A percentile compares a stretch with the other conserved stretches of the same genome.
These are phyloP conservation scores for Tetracentron sinense DNA, from an alignment of 164 flowering plant species.

Conservation along the genomic window DNA sequence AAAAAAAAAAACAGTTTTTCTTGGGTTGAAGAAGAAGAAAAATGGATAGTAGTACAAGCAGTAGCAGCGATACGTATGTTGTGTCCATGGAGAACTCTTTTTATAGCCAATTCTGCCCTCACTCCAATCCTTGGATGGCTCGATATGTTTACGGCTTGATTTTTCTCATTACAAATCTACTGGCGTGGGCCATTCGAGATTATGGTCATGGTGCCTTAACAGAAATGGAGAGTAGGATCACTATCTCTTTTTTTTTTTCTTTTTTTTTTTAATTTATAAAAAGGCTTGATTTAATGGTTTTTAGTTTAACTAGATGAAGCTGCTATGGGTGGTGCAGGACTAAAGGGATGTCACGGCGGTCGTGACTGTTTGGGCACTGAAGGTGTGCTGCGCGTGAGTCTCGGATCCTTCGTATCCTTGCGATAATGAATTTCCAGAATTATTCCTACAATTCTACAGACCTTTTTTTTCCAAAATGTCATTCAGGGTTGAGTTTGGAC, in stretches of 20 bases:
- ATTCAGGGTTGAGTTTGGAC: no score
- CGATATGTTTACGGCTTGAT: slow-evolving; percentile 70
- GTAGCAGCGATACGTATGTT: slow-evolving; percentile 18
- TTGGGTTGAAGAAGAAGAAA: slow-evolving; percentile 2
- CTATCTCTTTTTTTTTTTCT: no score
- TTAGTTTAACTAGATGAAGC: no score
- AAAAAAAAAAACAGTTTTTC: slow-evolving; percentile 18
- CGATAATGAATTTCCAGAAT: background rate
- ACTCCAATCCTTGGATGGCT: slow-evolving; percentile 86
- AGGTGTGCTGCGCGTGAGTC: slow-evolving; percentile 85
- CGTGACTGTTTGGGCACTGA: slow-evolving; percentile 72
- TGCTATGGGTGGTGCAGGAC: slow-evolving; percentile 38
- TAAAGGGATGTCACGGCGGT: slow-evolving; percentile 60
- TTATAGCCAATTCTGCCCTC: slow-evolving; percentile 50
- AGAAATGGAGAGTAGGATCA: slow-evolving; percentile 62
- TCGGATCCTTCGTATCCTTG: slow-evolving; percentile 93
- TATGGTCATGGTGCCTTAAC: slow-evolving; percentile 47
- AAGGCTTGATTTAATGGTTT: background rate
- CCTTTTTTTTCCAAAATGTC: no score
- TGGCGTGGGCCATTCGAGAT: slow-evolving; percentile 84
- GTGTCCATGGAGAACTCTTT: slow-evolving; percentile 43
- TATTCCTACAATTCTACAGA: background rate
- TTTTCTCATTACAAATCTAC: slow-evolving; percentile 55
- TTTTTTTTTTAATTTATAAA: background rate
- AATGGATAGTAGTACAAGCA: slow-evolving; percentile 30